These are phyloP conservation scores for Botrytis sinoallii DNA, from an alignment of 2,329 filamentous ascomycete genomes.

Conservation along the genomic window DNA sequence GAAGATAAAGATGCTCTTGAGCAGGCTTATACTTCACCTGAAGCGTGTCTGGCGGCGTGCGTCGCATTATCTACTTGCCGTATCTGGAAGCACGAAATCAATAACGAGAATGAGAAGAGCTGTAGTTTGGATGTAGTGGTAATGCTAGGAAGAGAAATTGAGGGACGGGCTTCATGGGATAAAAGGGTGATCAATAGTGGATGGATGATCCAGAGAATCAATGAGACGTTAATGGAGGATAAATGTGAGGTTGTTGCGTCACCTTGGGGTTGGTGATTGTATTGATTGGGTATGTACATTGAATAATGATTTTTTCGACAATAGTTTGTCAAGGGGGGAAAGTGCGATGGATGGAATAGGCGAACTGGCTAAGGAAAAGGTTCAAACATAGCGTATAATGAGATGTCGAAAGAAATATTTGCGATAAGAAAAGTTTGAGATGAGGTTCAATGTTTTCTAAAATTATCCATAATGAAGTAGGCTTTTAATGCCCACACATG, in stretches of 20 bases:
- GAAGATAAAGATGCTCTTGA: not conserved
- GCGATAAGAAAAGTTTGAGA: not conserved
- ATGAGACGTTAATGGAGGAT: not conserved
- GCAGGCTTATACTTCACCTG: not conserved
- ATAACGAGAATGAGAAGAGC: not conserved
- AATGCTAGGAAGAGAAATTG: not conserved
- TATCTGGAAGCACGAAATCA: slow-evolving; percentile 14
- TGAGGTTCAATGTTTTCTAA: not conserved
- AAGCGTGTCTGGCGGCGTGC: slow-evolving; percentile 14
- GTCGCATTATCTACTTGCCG: not conserved
- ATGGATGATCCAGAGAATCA: slow-evolving; percentile 17
- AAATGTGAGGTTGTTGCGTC: not conserved
- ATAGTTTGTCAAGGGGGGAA: not conserved
- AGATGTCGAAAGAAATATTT: not conserved
- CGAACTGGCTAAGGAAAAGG: not conserved
- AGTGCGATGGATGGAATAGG: not conserved
- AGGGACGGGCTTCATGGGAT: not conserved
- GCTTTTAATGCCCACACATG: not conserved
- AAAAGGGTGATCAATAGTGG: not conserved
- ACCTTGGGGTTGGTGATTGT: not conserved
- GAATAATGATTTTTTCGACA: not conserved
- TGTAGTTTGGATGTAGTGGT: slow-evolving; percentile 7
- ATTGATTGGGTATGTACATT: not conserved
- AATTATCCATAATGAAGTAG: not conserved
- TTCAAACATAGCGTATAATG: not conserved